Evolutionary conservation across 2,329 filamentous ascomycete species (phyloP).

Genomic region (Cordyceps farinosa): DNA sequence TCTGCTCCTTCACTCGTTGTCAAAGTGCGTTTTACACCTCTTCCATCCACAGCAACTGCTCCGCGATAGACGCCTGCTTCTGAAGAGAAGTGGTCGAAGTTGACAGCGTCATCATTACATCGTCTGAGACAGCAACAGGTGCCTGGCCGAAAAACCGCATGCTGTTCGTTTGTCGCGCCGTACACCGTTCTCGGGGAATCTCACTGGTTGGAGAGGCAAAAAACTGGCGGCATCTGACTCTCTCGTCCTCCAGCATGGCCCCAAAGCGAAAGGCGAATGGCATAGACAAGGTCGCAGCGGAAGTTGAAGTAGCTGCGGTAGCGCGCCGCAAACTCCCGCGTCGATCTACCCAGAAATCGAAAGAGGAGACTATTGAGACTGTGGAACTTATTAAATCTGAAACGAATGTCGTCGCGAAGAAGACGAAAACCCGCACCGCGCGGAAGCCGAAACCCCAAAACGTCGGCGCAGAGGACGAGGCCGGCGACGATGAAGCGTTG

Average conservation of each 20-base stretch:
- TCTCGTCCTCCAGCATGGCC: not conserved
- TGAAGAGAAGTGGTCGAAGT: not conserved
- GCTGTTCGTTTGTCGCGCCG: not conserved
- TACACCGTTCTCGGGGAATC: not conserved
- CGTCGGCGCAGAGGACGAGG: not conserved
- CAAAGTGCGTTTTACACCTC: too few species aligned
- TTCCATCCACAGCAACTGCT: not conserved
- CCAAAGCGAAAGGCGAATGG: conserved; percentile 3
- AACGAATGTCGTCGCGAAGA: not conserved
- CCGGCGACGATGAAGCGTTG: not conserved
- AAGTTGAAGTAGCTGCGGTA: not conserved
- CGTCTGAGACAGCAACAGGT: not conserved
- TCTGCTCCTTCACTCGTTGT: too few species aligned
- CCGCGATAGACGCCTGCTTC: not conserved
- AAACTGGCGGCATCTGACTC: not conserved
- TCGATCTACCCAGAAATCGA: not conserved
- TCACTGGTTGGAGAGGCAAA: not conserved
- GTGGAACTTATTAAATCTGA: not conserved
- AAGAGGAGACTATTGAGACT: not conserved
- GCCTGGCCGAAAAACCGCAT: not conserved
- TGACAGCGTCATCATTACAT: not conserved
- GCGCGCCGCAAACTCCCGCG: conserved; percentile 5
- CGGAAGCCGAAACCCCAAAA: not conserved
- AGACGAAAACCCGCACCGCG: not conserved
- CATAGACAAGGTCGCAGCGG: not conserved